Conservation (phyloP, 441 rosid genomes). For the Gossypium schwendimanii region DNA sequence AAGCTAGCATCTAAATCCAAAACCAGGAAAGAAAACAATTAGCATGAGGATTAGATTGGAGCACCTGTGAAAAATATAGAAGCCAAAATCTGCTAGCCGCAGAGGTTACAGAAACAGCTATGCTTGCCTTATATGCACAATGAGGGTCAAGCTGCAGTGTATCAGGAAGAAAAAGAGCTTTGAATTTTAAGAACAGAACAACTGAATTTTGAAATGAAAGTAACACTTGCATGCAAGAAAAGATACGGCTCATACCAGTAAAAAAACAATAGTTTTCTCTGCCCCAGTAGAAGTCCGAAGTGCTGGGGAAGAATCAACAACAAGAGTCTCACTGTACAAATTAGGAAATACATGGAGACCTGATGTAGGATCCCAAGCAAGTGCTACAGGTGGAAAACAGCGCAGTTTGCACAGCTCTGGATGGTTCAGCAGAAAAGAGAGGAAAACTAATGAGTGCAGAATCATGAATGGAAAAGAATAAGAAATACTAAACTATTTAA, state of each 20-base stretch:
- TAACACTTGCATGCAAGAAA: constrained; percentile 8
- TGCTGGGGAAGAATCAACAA: constrained; percentile 79
- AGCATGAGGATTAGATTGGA: constrained; percentile 9
- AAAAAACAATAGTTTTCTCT: constrained; percentile 61
- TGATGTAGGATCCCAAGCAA: constrained; percentile 89
- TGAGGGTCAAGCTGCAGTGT: constrained; percentile 91
- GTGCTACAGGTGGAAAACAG: constrained; percentile 94
- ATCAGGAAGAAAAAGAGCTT: constrained; percentile 12
- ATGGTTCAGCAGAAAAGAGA: constrained; percentile 18
- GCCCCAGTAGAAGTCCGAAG: constrained; percentile 61
- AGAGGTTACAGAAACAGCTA: constrained; percentile 59
- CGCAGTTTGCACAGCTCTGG: constrained; percentile 89
- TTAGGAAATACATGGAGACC: constrained; percentile 77
- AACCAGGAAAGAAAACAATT: background rate
- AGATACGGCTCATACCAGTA: constrained; percentile 45
- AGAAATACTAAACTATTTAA: background rate
- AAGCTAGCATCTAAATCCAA: background rate
- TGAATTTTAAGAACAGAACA: constrained; percentile 3
- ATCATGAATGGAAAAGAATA: constrained; percentile 7
- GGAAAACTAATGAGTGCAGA: constrained; percentile 1
- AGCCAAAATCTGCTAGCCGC: constrained; percentile 77
- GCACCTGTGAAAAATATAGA: constrained; percentile 69
- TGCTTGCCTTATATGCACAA: constrained; percentile 65
- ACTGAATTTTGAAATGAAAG: background rate
- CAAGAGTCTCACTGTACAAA: constrained; percentile 52